Evolutionary conservation across 768 basidiomycete genomes (phyloP), one percentile per base, ranked within the genome.

Genomic region (Trametes cingulata): DNA sequence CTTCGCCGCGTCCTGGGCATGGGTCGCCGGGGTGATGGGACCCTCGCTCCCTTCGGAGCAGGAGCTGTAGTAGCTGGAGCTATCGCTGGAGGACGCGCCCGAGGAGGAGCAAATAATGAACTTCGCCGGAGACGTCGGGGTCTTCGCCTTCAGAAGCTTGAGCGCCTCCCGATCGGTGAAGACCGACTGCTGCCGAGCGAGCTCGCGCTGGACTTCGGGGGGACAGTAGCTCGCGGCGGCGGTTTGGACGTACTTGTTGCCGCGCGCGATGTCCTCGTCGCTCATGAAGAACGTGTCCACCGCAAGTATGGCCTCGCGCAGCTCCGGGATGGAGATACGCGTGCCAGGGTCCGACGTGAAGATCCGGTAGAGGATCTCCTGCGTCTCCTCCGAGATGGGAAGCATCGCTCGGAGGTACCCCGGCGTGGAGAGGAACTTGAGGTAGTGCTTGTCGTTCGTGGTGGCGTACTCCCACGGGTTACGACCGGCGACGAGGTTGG

Each of bases 211-310:
- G 7, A 36, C 5, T 19, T 15, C 12, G 3, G n/a, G 39, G 6
- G 53, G 52, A 5, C 22, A 20, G 57, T 70, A 74, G 24, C 64
- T 49, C 7, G 58, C 64, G 6, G 71, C 74, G 24, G 67, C 66
- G 7, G 60, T 42, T 29, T 67, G 63, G 55, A 73, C 69, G 13
- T 63, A 58, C n/a, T 64, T 54, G 51, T 68, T 67, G 13, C 76
- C 72, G 39, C 62, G 33, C 17, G 61, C 63, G 36, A 84, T 70
- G 64, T 85, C 83, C 39, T 76, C 75, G 22, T 81, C 78, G 25
- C 77, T 74, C 76, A 83, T 77, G 68, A 83, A 88, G 77, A 93
- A 88, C 4, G 82, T 80, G 33, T 83, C 78, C 29, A 89, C 74
- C 9, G 72, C 71, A 19, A 81, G 64, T 65, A 95, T 78, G 53